Conservation (phyloP, 1,284 basidiomycete species). For the Pyrrhoderma lamaoense region DNA sequence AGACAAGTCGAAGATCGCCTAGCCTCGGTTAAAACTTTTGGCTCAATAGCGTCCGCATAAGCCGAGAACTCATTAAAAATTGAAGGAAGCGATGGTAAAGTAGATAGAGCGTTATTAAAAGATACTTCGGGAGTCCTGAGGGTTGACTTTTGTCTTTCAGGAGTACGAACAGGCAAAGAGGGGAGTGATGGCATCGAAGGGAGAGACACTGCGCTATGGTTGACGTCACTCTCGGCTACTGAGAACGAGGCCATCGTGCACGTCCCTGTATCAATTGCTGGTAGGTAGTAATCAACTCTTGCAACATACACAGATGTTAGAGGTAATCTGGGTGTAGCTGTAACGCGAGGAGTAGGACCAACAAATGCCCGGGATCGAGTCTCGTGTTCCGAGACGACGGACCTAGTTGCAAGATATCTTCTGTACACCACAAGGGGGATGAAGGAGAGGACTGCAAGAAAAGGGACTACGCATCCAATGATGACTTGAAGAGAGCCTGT, state of each 20-base stretch:
- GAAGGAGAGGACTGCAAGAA: slow-evolving; percentile 8
- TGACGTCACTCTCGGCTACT: not conserved
- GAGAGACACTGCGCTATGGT: not conserved
- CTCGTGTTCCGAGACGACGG: not conserved
- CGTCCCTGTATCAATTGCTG: slow-evolving; percentile 2
- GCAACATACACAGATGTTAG: slow-evolving; percentile 12
- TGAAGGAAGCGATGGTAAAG: slow-evolving; percentile 2
- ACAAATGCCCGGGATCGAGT: not conserved
- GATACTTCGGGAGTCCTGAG: not conserved
- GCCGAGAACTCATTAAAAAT: slow-evolving; percentile 12
- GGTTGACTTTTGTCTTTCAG: not conserved
- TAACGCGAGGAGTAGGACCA: not conserved
- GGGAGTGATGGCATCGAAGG: not conserved
- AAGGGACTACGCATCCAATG: slow-evolving; percentile 9
- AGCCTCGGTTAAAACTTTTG: slow-evolving; percentile 3
- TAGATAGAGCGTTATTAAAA: not conserved
- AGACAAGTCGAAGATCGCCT: slow-evolving; percentile 11
- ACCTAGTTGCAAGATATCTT: slow-evolving; percentile 3
- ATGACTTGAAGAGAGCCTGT: slow-evolving; percentile 2
- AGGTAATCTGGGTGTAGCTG: slow-evolving; percentile 6
- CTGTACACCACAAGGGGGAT: slow-evolving; percentile 13
- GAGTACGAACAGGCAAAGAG: not conserved
- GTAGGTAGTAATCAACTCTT: slow-evolving; percentile 15
- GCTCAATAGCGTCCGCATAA: slow-evolving; percentile 16
- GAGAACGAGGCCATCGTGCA: not conserved